Evolutionary conservation across 2,329 filamentous ascomycete genomes (phyloP), one percentile per base, ranked within the genome.

Genomic region (Cordyceps cateniannulata): DNA sequence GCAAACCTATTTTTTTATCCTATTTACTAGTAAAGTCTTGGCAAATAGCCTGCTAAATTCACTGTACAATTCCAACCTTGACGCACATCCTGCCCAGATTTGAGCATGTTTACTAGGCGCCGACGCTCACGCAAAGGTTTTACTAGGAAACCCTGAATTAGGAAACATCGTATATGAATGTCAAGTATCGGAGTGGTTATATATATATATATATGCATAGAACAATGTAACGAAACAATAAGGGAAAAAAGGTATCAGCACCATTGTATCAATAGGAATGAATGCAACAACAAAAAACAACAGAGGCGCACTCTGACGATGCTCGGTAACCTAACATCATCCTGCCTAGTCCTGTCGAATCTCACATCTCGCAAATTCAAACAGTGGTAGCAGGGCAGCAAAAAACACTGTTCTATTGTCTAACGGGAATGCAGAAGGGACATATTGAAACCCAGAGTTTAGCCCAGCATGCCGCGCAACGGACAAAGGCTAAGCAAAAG

Each of bases 391-490:
- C 38, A 49, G 7, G 22, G 5, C 40, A 22, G 10, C 12, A 48
- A 48, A 40, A 57, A 27, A 48, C 16, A 35, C 44, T 29, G 48
- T 57, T 57, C 44, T 57, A 57, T 57, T 49, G 22, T 57, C 45
- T 57, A 57, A 44, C 44, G 54, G 54, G 25, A 47, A 47, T 18
- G n/a, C 45, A 47, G 24, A n/a, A 16, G 22, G n/a, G 20, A 25
- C 14, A 16, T 32, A 27, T 38, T 40, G 54, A 57, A 40, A 40
- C 27, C n/a, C 27, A 49, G 9, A 40, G 29, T 18, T 18, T 48
- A 18, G 22, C 53, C 45, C 27, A 57, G 25, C 22, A 53, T 53
- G 22, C 35, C 16, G 40, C 35, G 22, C 25, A 14, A 5, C 22
- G 20, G 24, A 53, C 51, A 27, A 42, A 6, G 40, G 35, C 22